Evolutionary conservation across 306 rosid species (phyloP).

Genomic region (Echinosophora koreensis): DNA sequence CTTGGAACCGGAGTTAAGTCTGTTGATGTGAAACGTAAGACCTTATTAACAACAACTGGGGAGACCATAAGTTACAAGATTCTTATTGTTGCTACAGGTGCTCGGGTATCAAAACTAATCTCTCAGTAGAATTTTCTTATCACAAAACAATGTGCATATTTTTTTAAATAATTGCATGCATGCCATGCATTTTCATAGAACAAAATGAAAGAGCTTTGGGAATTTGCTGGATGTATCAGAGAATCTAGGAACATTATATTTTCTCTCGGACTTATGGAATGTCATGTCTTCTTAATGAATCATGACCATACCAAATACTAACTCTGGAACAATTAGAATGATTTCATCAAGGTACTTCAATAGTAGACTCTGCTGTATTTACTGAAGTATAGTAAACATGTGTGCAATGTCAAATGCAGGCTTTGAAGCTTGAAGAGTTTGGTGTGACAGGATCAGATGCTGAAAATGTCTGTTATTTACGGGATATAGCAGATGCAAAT

Average conservation of each 20-base stretch:
- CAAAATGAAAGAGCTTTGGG: constrained; percentile 13
- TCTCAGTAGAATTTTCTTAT: constrained; percentile 32
- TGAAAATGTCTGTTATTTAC: constrained; percentile 88
- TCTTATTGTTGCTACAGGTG: constrained; percentile 98
- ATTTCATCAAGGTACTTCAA: constrained; percentile 16
- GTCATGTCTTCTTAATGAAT: constrained; percentile 8
- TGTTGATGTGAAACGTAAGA: constrained; percentile 92
- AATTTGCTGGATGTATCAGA: constrained; percentile 11
- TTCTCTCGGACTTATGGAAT: neutral
- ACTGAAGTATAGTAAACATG: constrained; percentile 34
- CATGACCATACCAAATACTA: constrained; percentile 13
- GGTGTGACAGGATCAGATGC: constrained; percentile 97
- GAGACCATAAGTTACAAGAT: constrained; percentile 96
- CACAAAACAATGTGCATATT: constrained; percentile 26
- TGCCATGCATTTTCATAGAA: constrained; percentile 9
- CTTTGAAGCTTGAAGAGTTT: constrained; percentile 95
- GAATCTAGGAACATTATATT: constrained; percentile 10
- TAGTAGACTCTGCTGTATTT: constrained; percentile 13
- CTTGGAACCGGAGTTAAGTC: constrained; percentile 96
- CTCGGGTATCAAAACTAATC: constrained; percentile 89
- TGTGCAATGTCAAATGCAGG: constrained; percentile 56
- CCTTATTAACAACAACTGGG: constrained; percentile 84
- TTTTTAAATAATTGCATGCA: constrained; percentile 18
- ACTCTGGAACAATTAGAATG: constrained; percentile 24
- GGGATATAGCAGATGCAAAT: constrained; percentile 86